Base-by-base conservation (phyloP, 2,329 filamentous ascomycete species). In the Diaporthe amygdali region DNA sequence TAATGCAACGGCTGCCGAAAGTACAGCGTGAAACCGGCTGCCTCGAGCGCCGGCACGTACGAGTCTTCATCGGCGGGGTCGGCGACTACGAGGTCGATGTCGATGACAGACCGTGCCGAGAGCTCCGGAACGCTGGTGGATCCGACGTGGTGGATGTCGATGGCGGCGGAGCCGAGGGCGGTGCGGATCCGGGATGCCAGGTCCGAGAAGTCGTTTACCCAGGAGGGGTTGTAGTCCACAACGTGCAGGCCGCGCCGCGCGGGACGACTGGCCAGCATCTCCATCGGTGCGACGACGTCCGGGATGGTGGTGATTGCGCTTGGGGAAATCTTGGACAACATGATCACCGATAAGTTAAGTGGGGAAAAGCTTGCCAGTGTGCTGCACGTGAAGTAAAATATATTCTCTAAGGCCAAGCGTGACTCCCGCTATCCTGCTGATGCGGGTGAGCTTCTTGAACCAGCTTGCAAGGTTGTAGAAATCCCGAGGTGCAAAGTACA, bases 61-160 rank as follows among this genome's bases (percentile, higher is more conserved):
- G 77, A 76, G 2, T 73, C 76, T 74, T 88, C 86, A 47, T 83
- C 79, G 14, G 74, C 73, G 30, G 81, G 71, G 59, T 86, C 79
- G 3, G 75, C 59, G 9, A 89, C 80, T 4, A 83, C 79, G 10
- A 89, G 77, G 74, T 89, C 87, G 34, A 89, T 81, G 75, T 89
- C 87, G 56, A 89, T 85, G 56, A 88, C 78, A 37, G 81, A 79
- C 77, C 89, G 89, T 55, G 87, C 87, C 0, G 84, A 80, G 4
- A 89, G 81, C 9, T 77, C 79, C 0, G 85, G 84, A 8, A 89
- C 79, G 64, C 84, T 85, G 34, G 87, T 89, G 15, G 85, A 88
- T 32, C 87, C 87, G 39, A 84, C 79, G 74, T 89, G 87, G 22
- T 78, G 74, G 66, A 89, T 77, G 27, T 77, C 75, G n/a, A 80